Percentiles rank a stretch among this genome's conserved stretches.
Conservation (phyloP, 192 early-diverging fungal species). For the Glomus cerebriforme region DNA sequence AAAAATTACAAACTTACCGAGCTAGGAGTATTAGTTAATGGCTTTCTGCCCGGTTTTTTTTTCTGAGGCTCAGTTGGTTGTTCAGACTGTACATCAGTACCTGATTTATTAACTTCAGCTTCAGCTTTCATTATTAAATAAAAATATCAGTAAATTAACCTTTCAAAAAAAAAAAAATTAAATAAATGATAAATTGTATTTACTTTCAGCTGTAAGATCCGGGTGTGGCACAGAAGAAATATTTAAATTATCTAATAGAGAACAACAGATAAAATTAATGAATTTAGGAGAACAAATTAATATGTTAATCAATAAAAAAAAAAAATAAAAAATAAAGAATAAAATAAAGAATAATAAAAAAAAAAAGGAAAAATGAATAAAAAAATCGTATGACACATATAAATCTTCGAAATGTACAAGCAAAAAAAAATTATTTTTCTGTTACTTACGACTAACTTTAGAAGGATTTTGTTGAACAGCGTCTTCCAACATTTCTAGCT, state of each 20-base stretch:
- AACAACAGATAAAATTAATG: background rate
- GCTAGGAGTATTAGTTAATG: slow-evolving; percentile 47
- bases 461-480: slow-evolving; percentile 20
- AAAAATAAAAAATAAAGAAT: background rate
- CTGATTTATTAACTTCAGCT: background rate
- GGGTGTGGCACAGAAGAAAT: slow-evolving; percentile 30
- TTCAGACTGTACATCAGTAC: background rate
- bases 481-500: slow-evolving; percentile 36
- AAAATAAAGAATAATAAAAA: too few relatives aligned
- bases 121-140: background rate
- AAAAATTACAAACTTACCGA: slow-evolving; percentile 11
- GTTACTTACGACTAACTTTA: slow-evolving; percentile 34
- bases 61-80: slow-evolving; percentile 23
- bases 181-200: background rate
- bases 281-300: background rate
- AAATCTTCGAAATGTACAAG: background rate
- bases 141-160: background rate
- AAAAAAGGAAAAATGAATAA: too few relatives aligned
- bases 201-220: slow-evolving; percentile 25
- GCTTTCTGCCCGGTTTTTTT: slow-evolving; percentile 65
- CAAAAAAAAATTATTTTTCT: background rate
- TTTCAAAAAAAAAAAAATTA: background rate
- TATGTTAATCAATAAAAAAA: too few relatives aligned
- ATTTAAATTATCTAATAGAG: slow-evolving; percentile 27
- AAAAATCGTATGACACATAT: too few relatives aligned